Conservation (phyloP, 306 rosid genomes). For the Cucumis cinereus region DNA sequence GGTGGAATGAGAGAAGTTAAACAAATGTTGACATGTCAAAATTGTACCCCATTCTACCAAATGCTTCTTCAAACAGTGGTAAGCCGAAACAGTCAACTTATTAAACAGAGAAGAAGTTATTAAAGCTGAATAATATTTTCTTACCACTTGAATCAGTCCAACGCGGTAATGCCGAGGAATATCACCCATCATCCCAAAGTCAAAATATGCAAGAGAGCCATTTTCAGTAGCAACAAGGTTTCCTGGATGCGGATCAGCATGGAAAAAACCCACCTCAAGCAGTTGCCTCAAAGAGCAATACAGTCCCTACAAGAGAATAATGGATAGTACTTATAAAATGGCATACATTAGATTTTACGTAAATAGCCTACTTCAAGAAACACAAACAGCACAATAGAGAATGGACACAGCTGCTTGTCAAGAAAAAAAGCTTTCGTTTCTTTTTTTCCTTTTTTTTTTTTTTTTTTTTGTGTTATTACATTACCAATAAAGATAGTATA, state of each 20-base stretch:
- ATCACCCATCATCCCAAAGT: constrained; percentile 99
- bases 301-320: constrained; percentile 48
- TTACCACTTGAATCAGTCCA: constrained; percentile 84
- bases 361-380: background rate
- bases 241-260: constrained; percentile 99
- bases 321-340: background rate
- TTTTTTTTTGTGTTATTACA: no score
- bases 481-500: background rate
- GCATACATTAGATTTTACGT: background rate
- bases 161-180: constrained; percentile 88
- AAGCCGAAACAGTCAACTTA: background rate
- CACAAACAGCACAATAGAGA: background rate
- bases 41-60: background rate
- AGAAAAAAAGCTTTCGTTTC: background rate
- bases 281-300: constrained; percentile 87
- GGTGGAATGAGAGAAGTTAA: background rate
- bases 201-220: constrained; percentile 85
- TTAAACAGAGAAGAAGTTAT: background rate
- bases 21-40: background rate
- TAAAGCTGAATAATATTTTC: constrained; percentile 6
- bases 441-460: no score
- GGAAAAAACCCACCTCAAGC: constrained; percentile 89
- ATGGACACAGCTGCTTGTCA: background rate
- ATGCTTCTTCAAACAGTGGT: background rate
- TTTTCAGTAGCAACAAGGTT: constrained; percentile 71